These are phyloP conservation scores for Plasmodium reichenowi DNA, from an alignment of 169 alveolate genomes.

Conservation along the genomic window DNA sequence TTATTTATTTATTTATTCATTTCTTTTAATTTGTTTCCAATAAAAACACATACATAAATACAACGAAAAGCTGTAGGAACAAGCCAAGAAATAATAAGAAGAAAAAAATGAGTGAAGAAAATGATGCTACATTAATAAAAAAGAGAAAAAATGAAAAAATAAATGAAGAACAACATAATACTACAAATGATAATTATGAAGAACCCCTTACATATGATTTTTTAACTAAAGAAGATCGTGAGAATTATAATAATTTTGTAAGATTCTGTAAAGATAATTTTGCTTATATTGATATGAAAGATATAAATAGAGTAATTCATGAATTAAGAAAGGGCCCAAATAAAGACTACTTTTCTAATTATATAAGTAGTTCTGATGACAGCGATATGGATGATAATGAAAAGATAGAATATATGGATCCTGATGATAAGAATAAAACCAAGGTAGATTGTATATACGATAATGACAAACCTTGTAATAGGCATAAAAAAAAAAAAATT, in stretches of 20 bases:
- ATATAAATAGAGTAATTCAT: conserved; percentile 10
- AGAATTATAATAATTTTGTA: conserved; percentile 18
- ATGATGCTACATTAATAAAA: background rate
- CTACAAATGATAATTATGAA: conserved; percentile 4
- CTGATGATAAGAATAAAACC: background rate
- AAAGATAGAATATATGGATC: background rate
- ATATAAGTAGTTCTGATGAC: conserved; percentile 48
- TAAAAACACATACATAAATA: no score
- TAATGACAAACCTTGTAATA: no score
- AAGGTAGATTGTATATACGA: background rate
- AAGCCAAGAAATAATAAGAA: conserved; percentile 14
- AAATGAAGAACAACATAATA: background rate
- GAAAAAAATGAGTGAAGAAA: conserved; percentile 1
- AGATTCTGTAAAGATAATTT: conserved; percentile 27
- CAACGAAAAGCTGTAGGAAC: background rate
- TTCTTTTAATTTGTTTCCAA: no score
- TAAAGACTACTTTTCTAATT: conserved; percentile 11
- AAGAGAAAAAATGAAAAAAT: background rate
- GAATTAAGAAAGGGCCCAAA: background rate
- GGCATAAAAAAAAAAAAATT: conserved; percentile 9
- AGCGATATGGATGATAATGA: background rate
- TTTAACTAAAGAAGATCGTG: conserved; percentile 10
- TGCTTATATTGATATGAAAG: conserved; percentile 33
- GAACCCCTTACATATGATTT: conserved; percentile 42
- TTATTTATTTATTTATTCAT: no score